These are phyloP conservation scores for Saprolegnia diclina DNA, from an alignment of 352 stramenopile species.

Conservation along the genomic window DNA sequence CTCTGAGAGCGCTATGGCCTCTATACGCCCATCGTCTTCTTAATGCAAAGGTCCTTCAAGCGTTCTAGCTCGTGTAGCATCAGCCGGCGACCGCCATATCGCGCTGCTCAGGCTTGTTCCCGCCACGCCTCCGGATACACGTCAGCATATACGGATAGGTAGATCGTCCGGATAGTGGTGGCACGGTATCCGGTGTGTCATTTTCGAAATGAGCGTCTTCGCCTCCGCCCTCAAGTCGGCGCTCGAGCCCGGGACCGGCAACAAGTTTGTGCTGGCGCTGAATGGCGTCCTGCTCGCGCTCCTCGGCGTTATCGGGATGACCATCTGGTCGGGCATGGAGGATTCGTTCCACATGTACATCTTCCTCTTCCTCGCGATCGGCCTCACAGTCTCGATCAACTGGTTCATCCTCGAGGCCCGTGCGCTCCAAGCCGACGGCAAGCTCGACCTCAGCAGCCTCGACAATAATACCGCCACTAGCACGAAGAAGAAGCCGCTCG, in stretches of 20 bases:
- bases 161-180: not conserved
- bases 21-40: too few relatives aligned
- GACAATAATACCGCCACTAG: not conserved
- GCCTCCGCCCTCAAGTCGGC: conserved; percentile 23
- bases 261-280: conserved; percentile 61
- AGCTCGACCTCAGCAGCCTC: not conserved
- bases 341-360: conserved; percentile 79
- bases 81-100: too few relatives aligned
- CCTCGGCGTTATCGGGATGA: conserved; percentile 62
- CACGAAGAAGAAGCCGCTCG: not conserved
- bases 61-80: too few relatives aligned
- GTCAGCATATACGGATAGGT: too few relatives aligned
- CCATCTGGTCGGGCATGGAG: conserved; percentile 77
- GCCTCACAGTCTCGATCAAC: conserved; percentile 78
- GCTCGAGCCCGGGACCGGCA: conserved; percentile 23
- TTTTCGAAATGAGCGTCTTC: conserved; percentile 10
- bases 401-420: conserved; percentile 73
- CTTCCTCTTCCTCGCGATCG: conserved; percentile 77
- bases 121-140: too few relatives aligned
- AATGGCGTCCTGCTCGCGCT: conserved; percentile 66
- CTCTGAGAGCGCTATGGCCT: too few relatives aligned
- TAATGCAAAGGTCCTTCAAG: too few relatives aligned
- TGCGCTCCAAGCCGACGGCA: conserved; percentile 13
- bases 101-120: too few relatives aligned
- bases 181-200: conserved; percentile 3